Base-by-base conservation (phyloP, 2,329 filamentous ascomycete genomes). In the Lachnellula subtilissima region DNA sequence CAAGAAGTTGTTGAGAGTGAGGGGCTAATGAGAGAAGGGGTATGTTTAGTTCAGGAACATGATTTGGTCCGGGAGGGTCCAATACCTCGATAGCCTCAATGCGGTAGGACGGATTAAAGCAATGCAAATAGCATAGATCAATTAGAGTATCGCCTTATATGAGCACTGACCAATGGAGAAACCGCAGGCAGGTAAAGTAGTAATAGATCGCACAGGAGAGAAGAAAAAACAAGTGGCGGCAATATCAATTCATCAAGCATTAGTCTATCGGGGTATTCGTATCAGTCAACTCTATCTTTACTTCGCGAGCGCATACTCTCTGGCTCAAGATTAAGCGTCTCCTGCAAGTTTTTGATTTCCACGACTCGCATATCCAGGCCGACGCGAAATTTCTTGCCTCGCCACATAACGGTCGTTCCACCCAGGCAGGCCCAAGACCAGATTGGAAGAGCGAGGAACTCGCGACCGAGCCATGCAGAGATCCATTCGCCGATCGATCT, bases 341-440 rank as follows among this genome's bases (percentile, higher is more conserved):
- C 50, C 22, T 42, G 49, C 36, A 39, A 28, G 6, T 37, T 55
- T 48, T 59, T 60, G 11, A 70, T 67, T 52, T 85, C 83, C 62
- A 83, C 78, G 25, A 96, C 93, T 50, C 85, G 89, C 79, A 93
- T 93, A 70, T 97, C 89, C 64, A 90, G 79, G 1, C 87, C 84
- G 1, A 97, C 92, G 65, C 82, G 83, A 70, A 97, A 97, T 28
- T 77, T 81, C 66, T 86, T 86, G 0, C 92, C 93, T 54, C 94
- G 78, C 95, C 94, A 99, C 52, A 83, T 83, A 0, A 99, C 90
- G 0, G 86, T 93, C 1, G 88, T 84, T 0, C 94, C 94, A n/a
- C 93, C 87, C 64, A 90, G 83, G 19, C 97, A 89, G 0, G 94
- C 94, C 83, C 87, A 91, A 0, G 84, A 75, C 94, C 94, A 99